Percentiles rank a stretch among this genome's conserved stretches.
These are phyloP conservation scores for Waltergamsia citrina DNA, from an alignment of 2,329 filamentous ascomycete species.

Conservation along the genomic window DNA sequence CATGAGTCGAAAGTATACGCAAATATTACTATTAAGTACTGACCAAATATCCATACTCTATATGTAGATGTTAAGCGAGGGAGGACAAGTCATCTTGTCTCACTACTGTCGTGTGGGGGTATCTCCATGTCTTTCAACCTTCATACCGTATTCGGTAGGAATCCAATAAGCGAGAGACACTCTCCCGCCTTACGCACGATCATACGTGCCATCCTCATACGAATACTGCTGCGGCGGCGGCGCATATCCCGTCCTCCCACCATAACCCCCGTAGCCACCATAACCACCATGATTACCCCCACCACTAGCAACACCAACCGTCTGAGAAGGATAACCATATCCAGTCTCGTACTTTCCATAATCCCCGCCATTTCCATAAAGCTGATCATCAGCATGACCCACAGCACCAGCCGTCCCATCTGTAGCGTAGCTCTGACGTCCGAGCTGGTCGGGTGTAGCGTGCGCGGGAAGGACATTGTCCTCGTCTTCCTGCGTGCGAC, in stretches of 20 bases:
- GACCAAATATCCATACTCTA: no score
- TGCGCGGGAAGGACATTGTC: conserved; percentile 27
- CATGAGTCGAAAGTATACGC: no score
- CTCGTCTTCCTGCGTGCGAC: conserved; percentile 10
- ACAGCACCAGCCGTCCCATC: conserved; percentile 21
- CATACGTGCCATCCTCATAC: conserved; percentile 28
- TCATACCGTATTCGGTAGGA: no score
- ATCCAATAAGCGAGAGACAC: no score
- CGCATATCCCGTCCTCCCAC: not conserved
- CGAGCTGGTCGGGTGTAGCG: conserved; percentile 28
- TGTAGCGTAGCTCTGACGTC: conserved; percentile 30
- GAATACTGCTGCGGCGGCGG: conserved; percentile 15
- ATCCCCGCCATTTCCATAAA: not conserved
- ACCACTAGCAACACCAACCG: no score
- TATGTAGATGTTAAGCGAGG: no score
- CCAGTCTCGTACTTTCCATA: conserved; percentile 6
- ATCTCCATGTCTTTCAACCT: conserved; percentile 5
- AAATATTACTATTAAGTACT: not conserved
- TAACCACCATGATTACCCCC: no score
- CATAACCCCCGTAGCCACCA: no score
- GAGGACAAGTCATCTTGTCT: no score
- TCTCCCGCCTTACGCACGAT: conserved; percentile 15
- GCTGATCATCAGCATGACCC: conserved; percentile 11
- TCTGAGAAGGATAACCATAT: conserved; percentile 6
- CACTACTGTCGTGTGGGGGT: conserved; percentile 5